Evolutionary conservation across 1,284 basidiomycete genomes (phyloP).

Genomic region (Cryptococcus depauperatus): DNA sequence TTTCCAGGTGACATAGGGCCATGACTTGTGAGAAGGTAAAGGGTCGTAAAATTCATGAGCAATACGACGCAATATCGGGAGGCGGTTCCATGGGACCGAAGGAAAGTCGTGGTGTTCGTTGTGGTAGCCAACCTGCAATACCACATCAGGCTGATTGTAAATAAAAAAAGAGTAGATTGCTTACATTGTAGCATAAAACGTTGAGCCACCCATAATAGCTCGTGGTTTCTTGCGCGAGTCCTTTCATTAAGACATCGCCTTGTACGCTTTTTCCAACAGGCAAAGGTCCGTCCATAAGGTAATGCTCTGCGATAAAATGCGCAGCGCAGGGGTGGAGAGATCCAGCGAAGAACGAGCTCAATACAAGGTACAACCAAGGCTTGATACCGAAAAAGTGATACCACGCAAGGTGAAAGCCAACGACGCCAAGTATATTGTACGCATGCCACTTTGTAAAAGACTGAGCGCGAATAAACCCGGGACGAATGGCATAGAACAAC

Average conservation of each 20-base stretch:
- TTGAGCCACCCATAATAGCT: conserved; percentile 94
- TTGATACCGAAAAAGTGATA: conserved; percentile 56
- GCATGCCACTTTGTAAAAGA: conserved; percentile 74
- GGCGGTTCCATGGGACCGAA: conserved; percentile 88
- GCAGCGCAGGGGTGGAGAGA: conserved; percentile 90
- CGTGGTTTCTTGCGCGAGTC: conserved; percentile 76
- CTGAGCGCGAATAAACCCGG: conserved; percentile 85
- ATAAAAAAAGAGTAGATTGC: conserved; percentile 29
- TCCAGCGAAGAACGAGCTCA: conserved; percentile 89
- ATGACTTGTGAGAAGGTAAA: conserved; percentile 77
- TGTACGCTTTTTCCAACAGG: conserved; percentile 16
- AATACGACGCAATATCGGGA: conserved; percentile 70
- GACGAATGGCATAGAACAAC: conserved; percentile 92
- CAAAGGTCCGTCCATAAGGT: conserved; percentile 73
- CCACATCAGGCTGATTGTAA: background rate
- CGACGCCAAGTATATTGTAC: conserved; percentile 63
- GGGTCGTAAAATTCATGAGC: conserved; percentile 90
- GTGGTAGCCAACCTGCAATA: conserved; percentile 78
- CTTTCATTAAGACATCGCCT: conserved; percentile 27
- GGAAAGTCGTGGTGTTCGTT: conserved; percentile 99
- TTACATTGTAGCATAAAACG: conserved; percentile 83
- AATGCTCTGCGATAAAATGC: conserved; percentile 97
- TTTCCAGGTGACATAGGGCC: conserved; percentile 89
- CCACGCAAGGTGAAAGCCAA: conserved; percentile 65
- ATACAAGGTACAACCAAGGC: conserved; percentile 74